Base-by-base conservation (phyloP, 495 filamentous ascomycete species). In the Aspergillus saccharolyticus region DNA sequence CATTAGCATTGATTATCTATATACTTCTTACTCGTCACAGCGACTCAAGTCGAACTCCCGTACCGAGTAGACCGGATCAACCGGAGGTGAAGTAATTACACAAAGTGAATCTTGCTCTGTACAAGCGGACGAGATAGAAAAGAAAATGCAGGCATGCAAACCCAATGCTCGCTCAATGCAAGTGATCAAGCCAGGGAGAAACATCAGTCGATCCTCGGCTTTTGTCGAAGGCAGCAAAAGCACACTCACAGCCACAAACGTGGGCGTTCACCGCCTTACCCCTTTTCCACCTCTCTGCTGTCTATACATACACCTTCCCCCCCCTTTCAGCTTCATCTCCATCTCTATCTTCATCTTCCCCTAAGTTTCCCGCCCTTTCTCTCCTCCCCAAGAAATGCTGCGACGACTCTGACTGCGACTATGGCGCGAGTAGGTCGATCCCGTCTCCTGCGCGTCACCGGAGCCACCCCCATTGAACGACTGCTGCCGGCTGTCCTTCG, bases 341-440 rank as follows among this genome's bases (percentile, higher is more conserved):
- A 19, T 9, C 21, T 54, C 24, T 54, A 6, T 14, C 16, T 18
- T 28, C 4, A 28, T 28, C 14, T 7, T 49, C n/a, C 18, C 10
- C 63, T 46, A 59, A 39, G 46, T 55, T 14, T 61, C 63, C 17
- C 68, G 61, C 20, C 68, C 68, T 17, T 61, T 68, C 47, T 71
- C 66, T 16, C 68, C 68, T 17, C 68, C 68, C 68, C 68, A 71
- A 8, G 68, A 69, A 28, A 66, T 55, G 3, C 55, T 39, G 8
- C 52, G 54, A 12, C 60, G 58, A 48, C 52, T 56, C 16, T 25
- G 17, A n/a, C 52, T 57, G 25, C 54, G 54, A 21, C 21, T 39
- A 16, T 28, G 28, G 28, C 47, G 30, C 4, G 50, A 53, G 52
- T 56, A 53, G 42, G 57, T 45, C 6, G 58, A 60, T 10, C 53